Conservation (phyloP, 2,329 filamentous ascomycete genomes). For the Calonectria pseudoreteaudii region DNA sequence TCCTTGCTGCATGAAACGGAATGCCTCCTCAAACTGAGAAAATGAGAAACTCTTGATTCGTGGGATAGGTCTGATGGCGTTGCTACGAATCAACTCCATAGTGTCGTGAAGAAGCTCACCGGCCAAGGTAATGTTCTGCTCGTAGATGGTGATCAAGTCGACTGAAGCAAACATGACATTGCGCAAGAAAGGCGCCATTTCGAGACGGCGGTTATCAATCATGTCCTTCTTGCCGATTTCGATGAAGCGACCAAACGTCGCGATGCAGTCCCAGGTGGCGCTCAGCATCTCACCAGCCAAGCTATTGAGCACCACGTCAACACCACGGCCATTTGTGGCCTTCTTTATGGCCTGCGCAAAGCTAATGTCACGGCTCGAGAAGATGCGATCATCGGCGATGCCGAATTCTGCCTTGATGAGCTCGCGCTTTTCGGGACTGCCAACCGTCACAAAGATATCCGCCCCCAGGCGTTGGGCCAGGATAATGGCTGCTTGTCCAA, state of each 20-base stretch:
- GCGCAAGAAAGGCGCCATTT: slow-evolving; percentile 48
- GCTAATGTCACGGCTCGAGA: slow-evolving; percentile 39
- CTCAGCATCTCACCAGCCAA: slow-evolving; percentile 42
- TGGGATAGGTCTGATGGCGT: background rate
- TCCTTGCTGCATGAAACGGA: slow-evolving; percentile 22
- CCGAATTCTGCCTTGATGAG: slow-evolving; percentile 38
- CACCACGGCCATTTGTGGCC: slow-evolving; percentile 38
- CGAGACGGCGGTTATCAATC: slow-evolving; percentile 16
- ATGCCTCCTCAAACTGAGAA: slow-evolving; percentile 1
- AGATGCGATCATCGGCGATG: slow-evolving; percentile 46
- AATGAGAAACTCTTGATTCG: background rate
- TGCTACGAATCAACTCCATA: background rate
- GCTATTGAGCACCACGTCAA: slow-evolving; percentile 46
- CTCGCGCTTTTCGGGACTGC: slow-evolving; percentile 44
- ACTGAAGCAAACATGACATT: slow-evolving; percentile 18
- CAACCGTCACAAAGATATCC: slow-evolving; percentile 47
- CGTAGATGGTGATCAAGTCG: slow-evolving; percentile 16
- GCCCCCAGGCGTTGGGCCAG: slow-evolving; percentile 36
- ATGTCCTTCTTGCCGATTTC: slow-evolving; percentile 50
- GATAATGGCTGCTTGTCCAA: slow-evolving; percentile 45
- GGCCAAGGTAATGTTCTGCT: background rate
- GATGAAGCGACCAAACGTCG: slow-evolving; percentile 46
- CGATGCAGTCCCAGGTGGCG: slow-evolving; percentile 46
- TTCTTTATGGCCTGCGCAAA: slow-evolving; percentile 40
- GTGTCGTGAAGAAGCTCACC: background rate